phyloP scores from a whole-genome alignment of 2,329 filamentous ascomycete species.

The Colletotrichum viniferum region DNA sequence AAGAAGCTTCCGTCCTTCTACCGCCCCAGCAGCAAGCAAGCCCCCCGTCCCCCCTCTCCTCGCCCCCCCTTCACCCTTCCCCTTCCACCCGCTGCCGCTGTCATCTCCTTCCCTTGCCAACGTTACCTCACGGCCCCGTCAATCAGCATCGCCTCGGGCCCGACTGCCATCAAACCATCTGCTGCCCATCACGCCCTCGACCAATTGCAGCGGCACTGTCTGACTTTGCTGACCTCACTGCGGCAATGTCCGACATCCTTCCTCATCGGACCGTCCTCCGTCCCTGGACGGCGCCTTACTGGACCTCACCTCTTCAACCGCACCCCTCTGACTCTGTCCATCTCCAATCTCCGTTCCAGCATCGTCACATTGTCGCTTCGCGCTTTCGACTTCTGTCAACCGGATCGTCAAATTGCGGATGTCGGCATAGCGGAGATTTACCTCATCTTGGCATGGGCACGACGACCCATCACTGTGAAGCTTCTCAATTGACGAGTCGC shows the following conservation, averaged over 20 bases:
- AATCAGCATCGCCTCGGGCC: background rate
- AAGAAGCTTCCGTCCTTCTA: background rate
- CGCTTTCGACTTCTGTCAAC: background rate
- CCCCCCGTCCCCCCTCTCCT: background rate
- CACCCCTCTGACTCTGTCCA: background rate
- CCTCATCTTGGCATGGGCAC: background rate
- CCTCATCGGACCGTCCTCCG: background rate
- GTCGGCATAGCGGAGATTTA: background rate
- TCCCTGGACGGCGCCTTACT: background rate
- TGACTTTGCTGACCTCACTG: background rate
- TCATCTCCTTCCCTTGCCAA: background rate
- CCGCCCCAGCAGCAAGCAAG: background rate
- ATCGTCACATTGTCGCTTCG: background rate
- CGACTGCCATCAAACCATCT: background rate
- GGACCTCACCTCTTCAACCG: background rate
- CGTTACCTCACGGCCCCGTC: background rate
- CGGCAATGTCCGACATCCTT: conserved; percentile 9
- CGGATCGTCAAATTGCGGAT: background rate
- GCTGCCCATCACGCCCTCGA: background rate
- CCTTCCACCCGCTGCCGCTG: background rate
- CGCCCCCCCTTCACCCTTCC: background rate
- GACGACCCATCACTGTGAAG: background rate
- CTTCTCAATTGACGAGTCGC: background rate
- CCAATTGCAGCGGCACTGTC: background rate
- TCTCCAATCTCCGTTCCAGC: background rate